Conservation (phyloP, 768 basidiomycete genomes). For the Trametes gibbosa region DNA sequence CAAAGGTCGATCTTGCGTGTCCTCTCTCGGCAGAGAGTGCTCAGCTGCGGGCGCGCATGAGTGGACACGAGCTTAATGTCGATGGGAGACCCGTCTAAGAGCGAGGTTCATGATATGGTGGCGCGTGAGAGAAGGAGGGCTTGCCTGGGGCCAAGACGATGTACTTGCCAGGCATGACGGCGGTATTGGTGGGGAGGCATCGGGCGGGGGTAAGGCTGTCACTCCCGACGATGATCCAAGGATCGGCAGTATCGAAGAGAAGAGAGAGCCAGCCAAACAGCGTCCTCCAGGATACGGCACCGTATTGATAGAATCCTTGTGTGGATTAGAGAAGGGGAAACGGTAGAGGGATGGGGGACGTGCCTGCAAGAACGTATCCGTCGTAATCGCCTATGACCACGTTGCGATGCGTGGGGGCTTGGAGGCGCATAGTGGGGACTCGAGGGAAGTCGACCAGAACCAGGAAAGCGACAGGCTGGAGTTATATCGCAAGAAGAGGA, state of each 20-base stretch:
- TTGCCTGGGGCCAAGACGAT: conserved; percentile 6
- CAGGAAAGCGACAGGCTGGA: too few species aligned
- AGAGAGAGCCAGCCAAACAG: conserved; percentile 6
- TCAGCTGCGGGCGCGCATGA: conserved; percentile 5
- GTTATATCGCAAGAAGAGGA: too few species aligned
- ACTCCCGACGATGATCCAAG: conserved; percentile 6
- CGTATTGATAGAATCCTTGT: conserved; percentile 11
- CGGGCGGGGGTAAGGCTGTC: conserved; percentile 1
- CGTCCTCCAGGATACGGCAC: conserved; percentile 1
- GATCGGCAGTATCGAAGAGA: conserved; percentile 1
- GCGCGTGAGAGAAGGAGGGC: neutral
- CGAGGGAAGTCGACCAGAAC: too few species aligned
- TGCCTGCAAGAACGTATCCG: conserved; percentile 5
- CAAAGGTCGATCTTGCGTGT: neutral
- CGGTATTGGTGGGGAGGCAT: neutral
- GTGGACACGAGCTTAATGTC: neutral
- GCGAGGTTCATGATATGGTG: too few species aligned
- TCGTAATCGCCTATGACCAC: conserved; percentile 9
- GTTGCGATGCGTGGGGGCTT: conserved; percentile 2
- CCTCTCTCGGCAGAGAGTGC: neutral
- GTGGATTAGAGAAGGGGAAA: neutral
- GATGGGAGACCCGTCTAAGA: conserved; percentile 5
- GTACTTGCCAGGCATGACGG: conserved; percentile 12
- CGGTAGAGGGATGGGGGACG: neutral
- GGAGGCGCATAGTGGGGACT: too few species aligned